Evolutionary conservation across 371 early-diverging fungal species (phyloP).

Genomic region (Thermomucor indicae-seudaticae): DNA sequence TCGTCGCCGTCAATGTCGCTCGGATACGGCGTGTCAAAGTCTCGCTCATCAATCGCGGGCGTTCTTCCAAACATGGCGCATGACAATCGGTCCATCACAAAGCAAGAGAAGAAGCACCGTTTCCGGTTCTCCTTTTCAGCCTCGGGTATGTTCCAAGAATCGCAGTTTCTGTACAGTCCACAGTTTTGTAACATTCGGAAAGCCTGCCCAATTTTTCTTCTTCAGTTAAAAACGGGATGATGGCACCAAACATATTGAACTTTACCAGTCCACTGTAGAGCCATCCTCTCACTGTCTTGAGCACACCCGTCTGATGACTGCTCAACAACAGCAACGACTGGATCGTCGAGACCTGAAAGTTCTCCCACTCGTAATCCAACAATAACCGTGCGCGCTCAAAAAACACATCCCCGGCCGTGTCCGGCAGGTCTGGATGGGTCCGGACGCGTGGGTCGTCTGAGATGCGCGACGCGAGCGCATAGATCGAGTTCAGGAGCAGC

Average conservation of each 20-base stretch:
- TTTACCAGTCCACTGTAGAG: conserved; percentile 47
- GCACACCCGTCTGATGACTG: conserved; percentile 48
- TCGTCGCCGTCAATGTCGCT: conserved; percentile 32
- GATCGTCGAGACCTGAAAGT: conserved; percentile 45
- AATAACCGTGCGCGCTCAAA: conserved; percentile 50
- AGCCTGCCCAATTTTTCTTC: conserved; percentile 24
- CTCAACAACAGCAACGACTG: conserved; percentile 53
- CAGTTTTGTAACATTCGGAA: conserved; percentile 61
- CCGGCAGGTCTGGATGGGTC: conserved; percentile 40
- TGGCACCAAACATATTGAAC: too few species aligned
- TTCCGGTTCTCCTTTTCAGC: conserved; percentile 53
- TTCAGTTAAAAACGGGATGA: too few species aligned
- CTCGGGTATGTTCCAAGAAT: conserved; percentile 44
- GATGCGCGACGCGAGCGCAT: conserved; percentile 65
- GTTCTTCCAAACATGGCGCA: conserved; percentile 50
- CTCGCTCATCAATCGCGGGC: conserved; percentile 46
- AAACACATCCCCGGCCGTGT: conserved; percentile 48
- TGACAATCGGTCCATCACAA: conserved; percentile 59
- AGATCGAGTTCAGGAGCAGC: conserved; percentile 68
- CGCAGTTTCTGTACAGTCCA: conserved; percentile 57
- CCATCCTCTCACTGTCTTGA: conserved; percentile 41
- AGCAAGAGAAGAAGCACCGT: conserved; percentile 59
- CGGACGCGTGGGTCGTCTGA: conserved; percentile 55
- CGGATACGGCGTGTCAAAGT: conserved; percentile 42
- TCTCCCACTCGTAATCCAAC: conserved; percentile 52